Evolutionary conservation across 2,329 filamentous ascomycete genomes (phyloP).

Genomic region (Cryphonectria parasitica): DNA sequence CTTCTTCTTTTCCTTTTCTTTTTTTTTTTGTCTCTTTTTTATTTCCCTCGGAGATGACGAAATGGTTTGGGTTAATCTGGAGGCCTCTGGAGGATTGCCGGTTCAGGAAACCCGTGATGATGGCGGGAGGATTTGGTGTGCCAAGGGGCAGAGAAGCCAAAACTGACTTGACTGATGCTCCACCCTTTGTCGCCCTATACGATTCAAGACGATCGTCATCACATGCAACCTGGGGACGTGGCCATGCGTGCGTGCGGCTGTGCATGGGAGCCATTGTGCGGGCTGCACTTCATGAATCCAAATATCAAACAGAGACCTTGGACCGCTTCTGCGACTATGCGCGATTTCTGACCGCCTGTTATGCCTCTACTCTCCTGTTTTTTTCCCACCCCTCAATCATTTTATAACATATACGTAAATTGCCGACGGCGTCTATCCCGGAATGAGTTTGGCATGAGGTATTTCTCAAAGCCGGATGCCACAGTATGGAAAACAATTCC

Average conservation of each 20-base stretch:
- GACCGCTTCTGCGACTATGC: slow-evolving; percentile 21
- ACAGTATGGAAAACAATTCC: background rate
- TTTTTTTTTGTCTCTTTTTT: background rate
- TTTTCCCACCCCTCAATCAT: slow-evolving; percentile 1
- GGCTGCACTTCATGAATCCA: slow-evolving; percentile 10
- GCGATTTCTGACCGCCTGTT: slow-evolving; percentile 29
- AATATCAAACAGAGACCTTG: slow-evolving; percentile 23
- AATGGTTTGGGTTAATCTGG: background rate
- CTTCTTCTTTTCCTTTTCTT: background rate
- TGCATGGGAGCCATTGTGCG: background rate
- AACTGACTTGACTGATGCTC: background rate
- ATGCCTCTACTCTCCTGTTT: slow-evolving; percentile 20
- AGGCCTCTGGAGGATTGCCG: slow-evolving; percentile 22
- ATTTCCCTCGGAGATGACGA: background rate
- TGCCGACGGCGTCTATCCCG: background rate
- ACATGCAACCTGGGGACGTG: background rate
- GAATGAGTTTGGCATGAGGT: slow-evolving; percentile 18
- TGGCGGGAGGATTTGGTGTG: background rate
- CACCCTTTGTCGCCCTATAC: background rate
- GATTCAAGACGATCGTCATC: background rate
- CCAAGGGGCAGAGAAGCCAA: background rate
- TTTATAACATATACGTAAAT: background rate
- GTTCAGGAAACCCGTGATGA: slow-evolving; percentile 24
- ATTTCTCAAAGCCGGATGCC: slow-evolving; percentile 15
- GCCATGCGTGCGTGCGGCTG: slow-evolving; percentile 1